Evolutionary conservation across 2,329 filamentous ascomycete species (phyloP).

Genomic region (Ophiostoma sp.): DNA sequence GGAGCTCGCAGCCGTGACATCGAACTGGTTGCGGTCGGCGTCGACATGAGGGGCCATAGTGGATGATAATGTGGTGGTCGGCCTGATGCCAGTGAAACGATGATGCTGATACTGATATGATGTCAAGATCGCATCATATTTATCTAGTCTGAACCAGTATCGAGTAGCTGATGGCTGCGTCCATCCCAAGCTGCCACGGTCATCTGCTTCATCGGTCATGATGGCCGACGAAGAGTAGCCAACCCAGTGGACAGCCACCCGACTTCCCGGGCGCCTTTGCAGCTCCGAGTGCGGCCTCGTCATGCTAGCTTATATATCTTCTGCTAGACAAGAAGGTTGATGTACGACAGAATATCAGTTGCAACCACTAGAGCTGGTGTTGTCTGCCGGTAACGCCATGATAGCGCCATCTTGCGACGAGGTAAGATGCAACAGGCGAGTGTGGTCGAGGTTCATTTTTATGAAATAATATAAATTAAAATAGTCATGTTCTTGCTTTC

Average conservation of each 20-base stretch:
- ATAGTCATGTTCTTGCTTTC: no score
- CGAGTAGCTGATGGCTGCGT: neutral
- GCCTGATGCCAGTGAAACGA: neutral
- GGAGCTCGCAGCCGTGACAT: neutral
- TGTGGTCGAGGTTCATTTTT: neutral
- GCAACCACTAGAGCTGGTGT: constrained; percentile 25
- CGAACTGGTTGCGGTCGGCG: neutral
- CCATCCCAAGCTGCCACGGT: neutral
- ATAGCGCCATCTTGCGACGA: constrained; percentile 24
- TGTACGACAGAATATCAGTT: no score
- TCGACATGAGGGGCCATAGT: neutral
- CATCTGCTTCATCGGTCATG: neutral
- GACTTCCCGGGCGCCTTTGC: neutral
- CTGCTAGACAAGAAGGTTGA: neutral
- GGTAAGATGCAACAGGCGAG: neutral
- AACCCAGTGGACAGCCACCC: neutral
- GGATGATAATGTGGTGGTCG: neutral
- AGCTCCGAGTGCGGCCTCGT: neutral
- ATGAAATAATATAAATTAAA: no score
- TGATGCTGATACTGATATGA: neutral
- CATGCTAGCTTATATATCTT: neutral
- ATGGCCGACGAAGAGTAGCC: no score
- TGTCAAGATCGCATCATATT: neutral
- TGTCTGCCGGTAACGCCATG: constrained; percentile 20
- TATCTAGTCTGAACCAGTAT: no score